Evolutionary conservation across 1,139 yeast genomes (phyloP), one percentile per base, ranked within the genome.

Genomic region (Pichiaceae sp.): DNA sequence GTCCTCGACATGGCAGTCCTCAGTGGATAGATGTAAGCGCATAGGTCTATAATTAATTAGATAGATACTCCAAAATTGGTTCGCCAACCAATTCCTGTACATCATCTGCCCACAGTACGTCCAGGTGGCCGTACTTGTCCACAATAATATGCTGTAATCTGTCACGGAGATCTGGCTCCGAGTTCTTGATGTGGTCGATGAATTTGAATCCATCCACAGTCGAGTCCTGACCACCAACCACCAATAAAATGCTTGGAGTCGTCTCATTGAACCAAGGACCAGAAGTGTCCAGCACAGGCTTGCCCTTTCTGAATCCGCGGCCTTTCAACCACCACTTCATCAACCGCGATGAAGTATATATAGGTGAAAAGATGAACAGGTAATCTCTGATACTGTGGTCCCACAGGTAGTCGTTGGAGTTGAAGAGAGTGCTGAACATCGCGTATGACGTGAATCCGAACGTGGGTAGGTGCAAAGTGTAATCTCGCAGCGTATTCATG

Each of bases 1-100:
- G 93, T 91, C 12, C 62, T 91, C 43, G 96, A 87, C 47, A 80
- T 86, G 79, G 94, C 96, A 8, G 96, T 86, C 11, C 68, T 83
- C 18, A 78, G 78, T 47, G 83, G 81, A 42, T 67, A 70, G 17
- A 72, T 68, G 23, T 57, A 15, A 12, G 31, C 18, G 14, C 8
- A 20, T n/a, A n/a, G n/a, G n/a, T n/a, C 31, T n/a, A 14, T 17
- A 17, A 28, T 52, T 34, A 28, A 34, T 32, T 36, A 35, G 18
- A 17, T 38, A 9, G 36, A 41, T 52, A 57, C 6, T 39, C 37
- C 4, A 56, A 19, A 23, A 70, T 48, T 11, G 63, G 64, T 11
- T 44, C 50, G 2, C 75, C 77, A 4, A 56, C 34, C 7, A 36
- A 44, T 4, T 50, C 49, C 9, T 51, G 28, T 3, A 70, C 53